These are phyloP conservation scores for Fraxinus nigra DNA, from an alignment of 305 asterid genomes.

Conservation along the genomic window DNA sequence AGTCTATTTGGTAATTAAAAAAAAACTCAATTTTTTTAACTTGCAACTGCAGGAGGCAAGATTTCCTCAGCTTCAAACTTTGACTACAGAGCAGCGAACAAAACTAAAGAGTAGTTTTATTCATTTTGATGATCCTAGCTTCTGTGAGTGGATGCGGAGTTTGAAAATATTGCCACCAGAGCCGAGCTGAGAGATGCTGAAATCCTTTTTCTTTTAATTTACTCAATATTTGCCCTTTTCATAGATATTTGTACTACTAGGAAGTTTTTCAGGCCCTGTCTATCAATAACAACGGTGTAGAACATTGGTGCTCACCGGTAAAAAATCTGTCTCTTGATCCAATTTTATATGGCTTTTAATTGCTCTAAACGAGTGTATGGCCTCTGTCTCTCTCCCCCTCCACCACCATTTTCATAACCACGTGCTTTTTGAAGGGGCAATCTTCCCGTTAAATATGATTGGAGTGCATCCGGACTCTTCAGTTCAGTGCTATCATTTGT, in stretches of 20 bases:
- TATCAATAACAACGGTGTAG: background rate
- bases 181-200: constrained; percentile 40
- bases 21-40: background rate
- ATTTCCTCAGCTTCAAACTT: constrained; percentile 84
- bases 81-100: constrained; percentile 70
- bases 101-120: constrained; percentile 84
- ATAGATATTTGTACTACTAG: background rate
- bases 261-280: background rate
- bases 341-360: background rate
- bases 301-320: background rate
- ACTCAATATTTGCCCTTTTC: background rate
- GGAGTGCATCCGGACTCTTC: background rate
- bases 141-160: constrained; percentile 92
- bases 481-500: background rate
- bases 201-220: background rate
- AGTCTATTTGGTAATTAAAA: background rate
- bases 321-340: background rate
- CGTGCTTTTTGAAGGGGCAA: background rate
- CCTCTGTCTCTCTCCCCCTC: background rate
- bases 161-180: constrained; percentile 83
- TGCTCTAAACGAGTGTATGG: background rate
- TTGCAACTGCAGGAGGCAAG: constrained; percentile 72
- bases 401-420: background rate
- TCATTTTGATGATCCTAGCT: constrained; percentile 91
- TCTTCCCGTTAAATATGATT: background rate